Evolutionary conservation across 176 grass and related monocot species (phyloP).

Genomic region (Ensete ventricosum): DNA sequence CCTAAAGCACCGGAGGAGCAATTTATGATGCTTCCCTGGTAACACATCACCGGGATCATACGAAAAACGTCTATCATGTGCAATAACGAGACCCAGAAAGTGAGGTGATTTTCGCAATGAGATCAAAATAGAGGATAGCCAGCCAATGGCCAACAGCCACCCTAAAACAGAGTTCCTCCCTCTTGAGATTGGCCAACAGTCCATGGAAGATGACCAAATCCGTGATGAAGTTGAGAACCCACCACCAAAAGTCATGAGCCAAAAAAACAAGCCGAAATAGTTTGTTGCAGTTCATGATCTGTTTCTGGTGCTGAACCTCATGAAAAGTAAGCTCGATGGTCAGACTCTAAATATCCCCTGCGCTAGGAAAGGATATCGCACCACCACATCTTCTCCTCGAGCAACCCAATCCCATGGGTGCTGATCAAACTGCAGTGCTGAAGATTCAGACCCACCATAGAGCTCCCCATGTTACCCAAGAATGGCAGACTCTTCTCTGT

Average conservation of each 20-base stretch:
- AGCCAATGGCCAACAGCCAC: slow-evolving; percentile 36
- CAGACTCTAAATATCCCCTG: slow-evolving; percentile 13
- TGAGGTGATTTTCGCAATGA: slow-evolving; percentile 39
- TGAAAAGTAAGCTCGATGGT: slow-evolving; percentile 1
- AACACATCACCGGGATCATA: not conserved
- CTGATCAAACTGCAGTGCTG: slow-evolving; percentile 78
- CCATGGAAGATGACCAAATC: slow-evolving; percentile 37
- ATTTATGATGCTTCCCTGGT: slow-evolving; percentile 13
- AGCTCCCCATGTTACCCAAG: slow-evolving; percentile 62
- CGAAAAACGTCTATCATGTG: not conserved
- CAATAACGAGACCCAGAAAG: not conserved
- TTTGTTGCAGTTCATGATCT: slow-evolving; percentile 30
- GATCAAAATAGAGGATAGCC: slow-evolving; percentile 43
- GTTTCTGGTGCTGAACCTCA: slow-evolving; percentile 36
- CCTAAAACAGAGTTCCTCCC: slow-evolving; percentile 43
- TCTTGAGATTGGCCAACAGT: slow-evolving; percentile 35
- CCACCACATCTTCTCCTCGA: slow-evolving; percentile 77
- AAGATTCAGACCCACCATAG: slow-evolving; percentile 69
- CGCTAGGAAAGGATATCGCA: slow-evolving; percentile 83
- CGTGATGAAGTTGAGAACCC: slow-evolving; percentile 44
- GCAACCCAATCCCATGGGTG: slow-evolving; percentile 47
- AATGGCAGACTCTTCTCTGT: slow-evolving; percentile 72
- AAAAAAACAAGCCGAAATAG: slow-evolving; percentile 34
- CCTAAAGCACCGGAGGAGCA: not conserved
- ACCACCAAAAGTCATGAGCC: slow-evolving; percentile 35